Evolutionary conservation across 176 grass and related monocot genomes (phyloP).

Genomic region (Zoysia pacifica): DNA sequence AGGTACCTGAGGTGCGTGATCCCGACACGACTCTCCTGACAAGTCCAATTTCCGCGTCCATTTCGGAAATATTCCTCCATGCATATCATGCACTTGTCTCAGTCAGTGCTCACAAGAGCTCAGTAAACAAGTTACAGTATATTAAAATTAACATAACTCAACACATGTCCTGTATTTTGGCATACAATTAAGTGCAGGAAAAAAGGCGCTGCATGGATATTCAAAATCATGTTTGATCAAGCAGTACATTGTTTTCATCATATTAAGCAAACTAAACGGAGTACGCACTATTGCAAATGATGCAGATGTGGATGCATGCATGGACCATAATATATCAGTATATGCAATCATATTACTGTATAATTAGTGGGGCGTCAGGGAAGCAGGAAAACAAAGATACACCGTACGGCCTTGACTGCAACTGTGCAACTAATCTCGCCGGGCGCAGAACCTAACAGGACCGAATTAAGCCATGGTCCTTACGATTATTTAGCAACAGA

Average conservation of each 20-base stretch:
- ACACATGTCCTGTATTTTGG: not conserved
- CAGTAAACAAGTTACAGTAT: not conserved
- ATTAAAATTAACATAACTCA: not conserved
- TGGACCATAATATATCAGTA: constrained; percentile 34
- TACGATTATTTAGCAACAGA: not conserved
- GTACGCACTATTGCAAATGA: constrained; percentile 27
- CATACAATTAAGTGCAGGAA: not conserved
- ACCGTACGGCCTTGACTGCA: constrained; percentile 44
- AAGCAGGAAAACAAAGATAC: constrained; percentile 66
- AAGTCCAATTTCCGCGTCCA: constrained; percentile 7
- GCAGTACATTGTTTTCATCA: not conserved
- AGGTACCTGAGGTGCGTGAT: too few relatives aligned
- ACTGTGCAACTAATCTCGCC: constrained; percentile 49
- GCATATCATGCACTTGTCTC: not conserved
- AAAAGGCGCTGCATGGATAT: not conserved
- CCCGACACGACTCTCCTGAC: not conserved
- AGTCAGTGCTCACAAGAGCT: not conserved
- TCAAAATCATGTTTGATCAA: constrained; percentile 1
- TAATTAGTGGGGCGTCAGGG: constrained; percentile 34
- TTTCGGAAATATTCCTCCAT: constrained; percentile 7
- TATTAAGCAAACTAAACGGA: not conserved
- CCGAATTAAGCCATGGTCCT: constrained; percentile 19
- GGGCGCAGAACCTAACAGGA: constrained; percentile 1
- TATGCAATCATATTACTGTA: not conserved
- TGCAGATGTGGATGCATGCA: constrained; percentile 38